These are phyloP conservation scores for Gloeopeniophorella convolvens DNA, from an alignment of 768 basidiomycete genomes.

Conservation along the genomic window DNA sequence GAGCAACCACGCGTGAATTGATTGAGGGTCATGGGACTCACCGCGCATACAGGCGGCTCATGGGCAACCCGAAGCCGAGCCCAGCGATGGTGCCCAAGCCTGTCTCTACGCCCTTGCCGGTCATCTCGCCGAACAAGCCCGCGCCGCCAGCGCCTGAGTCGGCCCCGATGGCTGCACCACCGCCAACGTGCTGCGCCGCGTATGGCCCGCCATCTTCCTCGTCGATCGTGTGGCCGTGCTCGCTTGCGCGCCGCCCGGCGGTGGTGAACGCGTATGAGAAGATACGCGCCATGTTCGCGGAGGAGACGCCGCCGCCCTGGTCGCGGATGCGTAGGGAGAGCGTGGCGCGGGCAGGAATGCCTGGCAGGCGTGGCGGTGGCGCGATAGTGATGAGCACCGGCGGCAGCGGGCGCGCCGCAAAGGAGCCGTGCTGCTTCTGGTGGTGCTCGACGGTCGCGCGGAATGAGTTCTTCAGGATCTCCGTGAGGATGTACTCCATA, in stretches of 20 bases:
- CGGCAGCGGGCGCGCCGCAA: slow-evolving; percentile 37
- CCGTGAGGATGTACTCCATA: slow-evolving; percentile 86
- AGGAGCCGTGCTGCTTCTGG: slow-evolving; percentile 33
- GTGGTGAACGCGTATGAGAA: slow-evolving; percentile 94
- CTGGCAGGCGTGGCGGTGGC: slow-evolving; percentile 33
- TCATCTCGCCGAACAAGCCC: slow-evolving; percentile 70
- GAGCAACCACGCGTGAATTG: not conserved
- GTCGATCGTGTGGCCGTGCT: slow-evolving; percentile 32
- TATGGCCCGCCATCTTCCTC: slow-evolving; percentile 57
- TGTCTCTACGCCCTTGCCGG: slow-evolving; percentile 67
- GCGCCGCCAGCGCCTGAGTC: slow-evolving; percentile 34
- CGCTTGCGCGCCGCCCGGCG: slow-evolving; percentile 44
- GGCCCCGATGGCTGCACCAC: slow-evolving; percentile 52
- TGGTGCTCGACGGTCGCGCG: slow-evolving; percentile 83
- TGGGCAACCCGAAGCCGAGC: slow-evolving; percentile 79
- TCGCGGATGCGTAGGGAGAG: slow-evolving; percentile 79
- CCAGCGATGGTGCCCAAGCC: slow-evolving; percentile 89
- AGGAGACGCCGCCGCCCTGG: slow-evolving; percentile 79
- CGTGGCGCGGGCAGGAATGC: slow-evolving; percentile 34
- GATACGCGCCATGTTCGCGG: slow-evolving; percentile 65
- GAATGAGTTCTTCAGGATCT: slow-evolving; percentile 87
- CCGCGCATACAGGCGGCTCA: slow-evolving; percentile 70
- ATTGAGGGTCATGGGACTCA: slow-evolving; percentile 24
- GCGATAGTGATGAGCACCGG: slow-evolving; percentile 70
- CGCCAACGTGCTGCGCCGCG: slow-evolving; percentile 72